phyloP scores from a whole-genome alignment of 208 protist genomes.

The Trypanosoma avium region DNA sequence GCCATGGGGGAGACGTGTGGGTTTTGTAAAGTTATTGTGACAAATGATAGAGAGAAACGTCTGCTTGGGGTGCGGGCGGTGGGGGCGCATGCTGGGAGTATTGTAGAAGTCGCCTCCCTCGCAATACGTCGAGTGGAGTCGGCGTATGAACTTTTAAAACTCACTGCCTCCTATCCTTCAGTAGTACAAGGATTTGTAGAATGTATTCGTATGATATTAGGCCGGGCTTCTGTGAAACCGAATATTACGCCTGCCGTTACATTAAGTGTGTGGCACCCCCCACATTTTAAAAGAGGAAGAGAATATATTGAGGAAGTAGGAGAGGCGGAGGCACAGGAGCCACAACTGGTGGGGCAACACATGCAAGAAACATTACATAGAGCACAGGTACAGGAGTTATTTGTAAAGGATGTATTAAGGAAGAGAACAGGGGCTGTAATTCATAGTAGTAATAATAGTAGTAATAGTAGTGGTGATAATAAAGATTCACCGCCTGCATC shows the following conservation, averaged over 20 bases:
- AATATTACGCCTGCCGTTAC: constrained; percentile 38
- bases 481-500: neutral
- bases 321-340: neutral
- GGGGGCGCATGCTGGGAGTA: constrained; percentile 53
- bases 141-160: constrained; percentile 54
- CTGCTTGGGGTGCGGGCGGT: constrained; percentile 66
- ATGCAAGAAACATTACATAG: neutral
- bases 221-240: constrained; percentile 35
- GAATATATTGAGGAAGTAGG: constrained; percentile 7
- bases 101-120: constrained; percentile 68
- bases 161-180: constrained; percentile 60
- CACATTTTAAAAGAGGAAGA: constrained; percentile 22
- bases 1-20: constrained; percentile 46
- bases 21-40: constrained; percentile 75
- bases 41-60: constrained; percentile 62
- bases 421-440: neutral
- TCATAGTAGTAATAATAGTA: neutral
- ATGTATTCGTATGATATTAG: constrained; percentile 62
- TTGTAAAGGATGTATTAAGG: neutral
- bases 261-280: constrained; percentile 37
- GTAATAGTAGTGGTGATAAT: neutral
- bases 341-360: neutral
- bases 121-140: constrained; percentile 55
- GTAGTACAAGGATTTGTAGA: constrained; percentile 53
- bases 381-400: neutral